Conservation (phyloP, 495 filamentous ascomycete genomes). For the Viridothelium virens region DNA sequence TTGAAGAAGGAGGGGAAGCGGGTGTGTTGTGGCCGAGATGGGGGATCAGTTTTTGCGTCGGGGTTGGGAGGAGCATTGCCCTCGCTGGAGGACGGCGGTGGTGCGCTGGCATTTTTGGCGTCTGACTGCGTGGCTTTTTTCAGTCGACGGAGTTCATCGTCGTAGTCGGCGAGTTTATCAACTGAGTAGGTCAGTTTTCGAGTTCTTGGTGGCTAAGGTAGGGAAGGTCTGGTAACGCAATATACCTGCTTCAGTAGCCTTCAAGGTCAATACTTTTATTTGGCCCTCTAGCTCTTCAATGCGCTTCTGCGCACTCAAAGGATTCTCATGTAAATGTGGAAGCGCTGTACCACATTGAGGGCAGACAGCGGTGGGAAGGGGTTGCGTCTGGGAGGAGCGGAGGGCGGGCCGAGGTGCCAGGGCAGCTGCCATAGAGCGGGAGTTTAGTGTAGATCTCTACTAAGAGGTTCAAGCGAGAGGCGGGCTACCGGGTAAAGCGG, state of each 20-base stretch:
- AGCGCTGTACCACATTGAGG: constrained; percentile 44
- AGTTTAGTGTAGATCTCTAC: not conserved
- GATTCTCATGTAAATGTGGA: constrained; percentile 29
- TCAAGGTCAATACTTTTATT: constrained; percentile 61
- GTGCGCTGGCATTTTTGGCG: not conserved
- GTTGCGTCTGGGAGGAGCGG: constrained; percentile 1
- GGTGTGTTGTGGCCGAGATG: not conserved
- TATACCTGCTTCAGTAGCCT: constrained; percentile 69
- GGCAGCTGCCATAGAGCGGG: not conserved
- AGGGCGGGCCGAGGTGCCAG: not conserved
- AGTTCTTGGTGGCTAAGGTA: not conserved
- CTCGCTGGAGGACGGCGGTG: not conserved
- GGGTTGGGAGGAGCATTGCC: not conserved
- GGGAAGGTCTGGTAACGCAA: constrained; percentile 18
- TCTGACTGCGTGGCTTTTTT: constrained; percentile 36
- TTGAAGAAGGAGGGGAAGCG: constrained; percentile 7
- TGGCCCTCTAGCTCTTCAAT: constrained; percentile 80
- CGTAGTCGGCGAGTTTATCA: constrained; percentile 67
- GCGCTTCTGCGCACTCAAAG: constrained; percentile 49
- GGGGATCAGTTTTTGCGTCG: not conserved
- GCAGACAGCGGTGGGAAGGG: constrained; percentile 27
- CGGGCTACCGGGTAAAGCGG: too few relatives aligned
- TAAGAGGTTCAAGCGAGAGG: too few relatives aligned
- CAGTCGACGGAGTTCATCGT: constrained; percentile 72
- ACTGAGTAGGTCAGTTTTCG: constrained; percentile 1